Evolutionary conservation across 768 basidiomycete genomes (phyloP), one percentile per base, ranked within the genome.

Genomic region (Suillus paluster): DNA sequence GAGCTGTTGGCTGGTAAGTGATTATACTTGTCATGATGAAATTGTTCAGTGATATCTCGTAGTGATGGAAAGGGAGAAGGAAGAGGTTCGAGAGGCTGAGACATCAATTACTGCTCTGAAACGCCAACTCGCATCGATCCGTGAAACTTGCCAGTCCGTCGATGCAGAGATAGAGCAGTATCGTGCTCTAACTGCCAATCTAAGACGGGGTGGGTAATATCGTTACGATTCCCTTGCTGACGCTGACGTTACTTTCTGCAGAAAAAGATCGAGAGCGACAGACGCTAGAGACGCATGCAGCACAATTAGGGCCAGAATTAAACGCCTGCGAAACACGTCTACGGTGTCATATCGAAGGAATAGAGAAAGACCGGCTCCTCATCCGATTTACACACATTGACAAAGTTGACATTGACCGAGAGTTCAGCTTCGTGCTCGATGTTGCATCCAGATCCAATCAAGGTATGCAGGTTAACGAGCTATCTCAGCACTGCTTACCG

Each of bases 341-440:
- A 36, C 82, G 83, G 17, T 90, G 87, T 71, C 74, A 80, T 17
- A 82, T 95, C n/a, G 92, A 95, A 73, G 93, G 93, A 42, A 83
- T 95, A 45, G 86, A 87, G 67, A 80, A 79, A 39, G 89, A 91
- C 71, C 82, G 86, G 52, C 80, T 95, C 21, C 81, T 95, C 50
- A 78, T 95, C 59, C 86, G 88, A 5, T 95, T 95, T 73, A 82
- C 82, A 11, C 76, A 84, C 60, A 70, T 95, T 41, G 90, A 94
- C 68, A 78, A 81, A 5, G 65, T 75, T 4, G 83, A 89, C 50
- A 79, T 80, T 2, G 79, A 84, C 10, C 79, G 83, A 34, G 91
- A 93, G 65, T 92, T 87, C 61, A 86, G 83, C 61, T 79, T 95
- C 61, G 87, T 94, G 0, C 72, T 95, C n/a, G 92, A 96, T 68